Percentiles rank a stretch among this genome's conserved stretches.
Evolutionary conservation across 805 yeast species (phyloP).

Genomic region (Saccharomycopsis schoenii): DNA sequence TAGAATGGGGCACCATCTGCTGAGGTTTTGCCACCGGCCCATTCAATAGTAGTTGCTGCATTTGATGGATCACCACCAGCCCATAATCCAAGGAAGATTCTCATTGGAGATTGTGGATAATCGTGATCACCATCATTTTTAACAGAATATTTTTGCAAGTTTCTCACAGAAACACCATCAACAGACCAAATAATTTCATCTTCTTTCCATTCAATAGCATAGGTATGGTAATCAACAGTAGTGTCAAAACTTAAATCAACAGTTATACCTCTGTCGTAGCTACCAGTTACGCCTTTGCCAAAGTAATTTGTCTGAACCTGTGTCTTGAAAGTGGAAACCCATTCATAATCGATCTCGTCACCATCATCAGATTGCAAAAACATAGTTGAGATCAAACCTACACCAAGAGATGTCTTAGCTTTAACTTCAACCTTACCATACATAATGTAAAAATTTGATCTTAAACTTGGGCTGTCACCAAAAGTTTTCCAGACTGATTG

Average conservation of each 20-base stretch:
- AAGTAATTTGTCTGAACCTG: slow-evolving; percentile 75
- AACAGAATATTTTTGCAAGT: slow-evolving; percentile 28
- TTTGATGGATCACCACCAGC: slow-evolving; percentile 64
- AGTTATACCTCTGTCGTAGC: slow-evolving; percentile 65
- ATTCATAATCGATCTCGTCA: slow-evolving; percentile 85
- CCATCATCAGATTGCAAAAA: slow-evolving; percentile 66
- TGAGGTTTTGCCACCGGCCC: slow-evolving; percentile 76
- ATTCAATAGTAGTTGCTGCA: slow-evolving; percentile 61
- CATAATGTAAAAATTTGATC: slow-evolving; percentile 59
- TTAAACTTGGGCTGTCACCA: slow-evolving; percentile 53
- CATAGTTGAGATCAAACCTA: slow-evolving; percentile 57
- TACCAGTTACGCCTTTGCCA: slow-evolving; percentile 68
- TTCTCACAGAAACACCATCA: slow-evolving; percentile 62
- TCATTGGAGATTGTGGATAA: slow-evolving; percentile 87
- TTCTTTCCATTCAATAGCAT: slow-evolving; percentile 77
- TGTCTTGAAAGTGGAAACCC: slow-evolving; percentile 69
- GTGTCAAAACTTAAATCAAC: slow-evolving; percentile 45
- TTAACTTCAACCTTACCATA: slow-evolving; percentile 58
- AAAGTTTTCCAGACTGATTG: slow-evolving; percentile 36
- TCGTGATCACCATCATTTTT: slow-evolving; percentile 47
- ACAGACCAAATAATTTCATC: slow-evolving; percentile 57
- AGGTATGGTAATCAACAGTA: slow-evolving; percentile 63
- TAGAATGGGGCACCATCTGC: slow-evolving; percentile 57
- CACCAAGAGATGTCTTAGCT: slow-evolving; percentile 49
- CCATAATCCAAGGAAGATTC: slow-evolving; percentile 59